Percentiles rank a stretch among this genome's conserved stretches.
Evolutionary conservation across 2,329 filamentous ascomycete species (phyloP).

Genomic region (Pseudogymnoascus pannorum): DNA sequence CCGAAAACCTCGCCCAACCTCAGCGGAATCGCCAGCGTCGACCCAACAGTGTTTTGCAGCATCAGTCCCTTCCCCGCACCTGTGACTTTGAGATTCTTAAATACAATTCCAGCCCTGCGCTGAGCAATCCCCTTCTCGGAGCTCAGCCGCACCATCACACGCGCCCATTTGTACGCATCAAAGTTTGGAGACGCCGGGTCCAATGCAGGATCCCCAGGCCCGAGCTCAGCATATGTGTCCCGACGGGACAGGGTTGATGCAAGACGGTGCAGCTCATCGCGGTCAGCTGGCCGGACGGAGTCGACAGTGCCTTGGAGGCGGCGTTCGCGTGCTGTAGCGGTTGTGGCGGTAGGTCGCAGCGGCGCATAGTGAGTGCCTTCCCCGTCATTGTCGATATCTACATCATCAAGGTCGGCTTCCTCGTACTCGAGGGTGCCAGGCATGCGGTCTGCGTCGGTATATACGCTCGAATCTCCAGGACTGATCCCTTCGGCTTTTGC

Average conservation of each 20-base stretch:
- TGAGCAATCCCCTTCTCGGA: conserved; percentile 48
- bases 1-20: conserved; percentile 49
- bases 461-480: background rate
- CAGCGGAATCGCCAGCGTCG: conserved; percentile 50
- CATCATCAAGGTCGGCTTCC: background rate
- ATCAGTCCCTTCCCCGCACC: conserved; percentile 61
- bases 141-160: conserved; percentile 41
- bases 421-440: background rate
- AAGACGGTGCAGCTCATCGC: conserved; percentile 22
- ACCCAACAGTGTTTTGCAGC: conserved; percentile 59
- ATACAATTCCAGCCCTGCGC: conserved; percentile 52
- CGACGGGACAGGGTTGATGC: conserved; percentile 19
- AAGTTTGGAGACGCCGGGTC: conserved; percentile 46
- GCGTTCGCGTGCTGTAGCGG: background rate
- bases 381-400: background rate
- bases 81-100: conserved; percentile 57
- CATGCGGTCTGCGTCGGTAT: background rate
- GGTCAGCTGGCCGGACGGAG: conserved; percentile 16
- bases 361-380: background rate
- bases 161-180: conserved; percentile 45
- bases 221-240: conserved; percentile 31
- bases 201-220: conserved; percentile 40
- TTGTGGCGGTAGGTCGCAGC: background rate
- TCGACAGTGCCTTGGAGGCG: background rate
- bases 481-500: background rate